These are phyloP conservation scores for Solanum bulbocastanum DNA, from an alignment of 257 asterid species.

Conservation along the genomic window DNA sequence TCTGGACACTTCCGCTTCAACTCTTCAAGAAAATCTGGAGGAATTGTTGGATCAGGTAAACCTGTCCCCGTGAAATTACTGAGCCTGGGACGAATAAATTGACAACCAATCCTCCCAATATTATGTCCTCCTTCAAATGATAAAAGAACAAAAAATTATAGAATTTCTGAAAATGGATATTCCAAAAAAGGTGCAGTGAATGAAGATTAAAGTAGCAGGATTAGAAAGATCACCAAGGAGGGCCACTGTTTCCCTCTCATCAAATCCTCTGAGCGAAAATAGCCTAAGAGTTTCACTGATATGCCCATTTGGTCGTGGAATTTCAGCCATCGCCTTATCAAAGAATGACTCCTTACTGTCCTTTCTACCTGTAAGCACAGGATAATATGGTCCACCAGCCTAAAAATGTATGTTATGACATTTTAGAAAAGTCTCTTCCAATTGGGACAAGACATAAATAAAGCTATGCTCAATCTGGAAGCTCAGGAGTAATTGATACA, in stretches of 20 bases:
- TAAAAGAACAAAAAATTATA: background rate
- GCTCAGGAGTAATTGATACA: too few species aligned
- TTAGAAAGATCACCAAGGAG: slow-evolving; percentile 15
- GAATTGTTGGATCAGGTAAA: slow-evolving; percentile 1
- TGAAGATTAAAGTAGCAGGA: background rate
- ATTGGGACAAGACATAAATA: background rate
- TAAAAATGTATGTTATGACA: too few species aligned
- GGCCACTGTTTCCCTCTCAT: slow-evolving; percentile 20
- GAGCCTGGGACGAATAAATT: slow-evolving; percentile 10
- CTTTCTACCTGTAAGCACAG: slow-evolving; percentile 20
- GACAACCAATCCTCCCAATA: slow-evolving; percentile 19
- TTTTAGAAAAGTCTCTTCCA: background rate
- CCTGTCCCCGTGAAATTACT: background rate
- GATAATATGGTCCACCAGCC: slow-evolving; percentile 33
- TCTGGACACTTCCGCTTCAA: slow-evolving; percentile 3
- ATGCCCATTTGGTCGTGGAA: slow-evolving; percentile 11
- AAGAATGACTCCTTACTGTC: slow-evolving; percentile 15
- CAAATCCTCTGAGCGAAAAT: slow-evolving; percentile 20
- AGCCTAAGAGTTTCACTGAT: background rate
- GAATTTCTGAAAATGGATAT: background rate
- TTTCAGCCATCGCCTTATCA: background rate
- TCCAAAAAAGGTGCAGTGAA: background rate
- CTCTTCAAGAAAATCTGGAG: slow-evolving; percentile 2
- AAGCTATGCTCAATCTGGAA: too few species aligned
- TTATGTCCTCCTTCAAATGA: slow-evolving; percentile 17